phyloP scores from a whole-genome alignment of 148 eudicot genomes.

The Salicornia ramosissima region DNA sequence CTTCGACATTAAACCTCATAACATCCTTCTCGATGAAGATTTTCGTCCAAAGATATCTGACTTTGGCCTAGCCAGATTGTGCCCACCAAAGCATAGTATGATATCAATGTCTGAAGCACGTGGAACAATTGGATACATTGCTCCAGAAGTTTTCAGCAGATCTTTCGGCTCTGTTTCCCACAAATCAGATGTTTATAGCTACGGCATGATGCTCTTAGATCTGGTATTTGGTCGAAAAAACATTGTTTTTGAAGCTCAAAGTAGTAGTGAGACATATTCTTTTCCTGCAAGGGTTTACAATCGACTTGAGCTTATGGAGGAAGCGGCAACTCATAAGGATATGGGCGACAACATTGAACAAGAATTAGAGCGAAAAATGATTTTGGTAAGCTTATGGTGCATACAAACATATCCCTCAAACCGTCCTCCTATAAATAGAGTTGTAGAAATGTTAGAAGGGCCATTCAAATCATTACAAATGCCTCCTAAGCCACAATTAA shows the following conservation, averaged over 20 bases:
- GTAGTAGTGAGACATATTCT: slow-evolving; percentile 6
- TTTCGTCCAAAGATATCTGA: slow-evolving; percentile 18
- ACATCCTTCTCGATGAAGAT: slow-evolving; percentile 14
- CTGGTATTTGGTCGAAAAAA: slow-evolving; percentile 12
- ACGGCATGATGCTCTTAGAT: slow-evolving; percentile 20
- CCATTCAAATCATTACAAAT: neutral
- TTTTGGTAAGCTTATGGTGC: slow-evolving; percentile 11
- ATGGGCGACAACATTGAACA: neutral
- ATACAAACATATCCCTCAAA: neutral
- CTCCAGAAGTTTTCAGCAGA: slow-evolving; percentile 17
- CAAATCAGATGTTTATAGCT: slow-evolving; percentile 21
- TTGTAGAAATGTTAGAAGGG: slow-evolving; percentile 16
- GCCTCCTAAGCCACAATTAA: neutral
- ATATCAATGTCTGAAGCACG: slow-evolving; percentile 17
- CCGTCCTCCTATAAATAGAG: slow-evolving; percentile 9
- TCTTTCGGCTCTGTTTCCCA: slow-evolving; percentile 14
- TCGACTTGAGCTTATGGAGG: slow-evolving; percentile 8
- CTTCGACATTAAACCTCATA: slow-evolving; percentile 23
- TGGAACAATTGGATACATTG: slow-evolving; percentile 24
- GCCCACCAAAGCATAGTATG: slow-evolving; percentile 5
- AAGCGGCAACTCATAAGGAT: neutral
- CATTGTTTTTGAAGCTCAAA: neutral
- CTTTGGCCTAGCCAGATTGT: slow-evolving; percentile 19
- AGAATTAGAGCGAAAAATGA: slow-evolving; percentile 13
- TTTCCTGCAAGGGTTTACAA: slow-evolving; percentile 19